A percentile compares a stretch with the other conserved stretches of the same genome.
Evolutionary conservation across 1,284 basidiomycete species (phyloP).

Genomic region (Tylopilus sp.): DNA sequence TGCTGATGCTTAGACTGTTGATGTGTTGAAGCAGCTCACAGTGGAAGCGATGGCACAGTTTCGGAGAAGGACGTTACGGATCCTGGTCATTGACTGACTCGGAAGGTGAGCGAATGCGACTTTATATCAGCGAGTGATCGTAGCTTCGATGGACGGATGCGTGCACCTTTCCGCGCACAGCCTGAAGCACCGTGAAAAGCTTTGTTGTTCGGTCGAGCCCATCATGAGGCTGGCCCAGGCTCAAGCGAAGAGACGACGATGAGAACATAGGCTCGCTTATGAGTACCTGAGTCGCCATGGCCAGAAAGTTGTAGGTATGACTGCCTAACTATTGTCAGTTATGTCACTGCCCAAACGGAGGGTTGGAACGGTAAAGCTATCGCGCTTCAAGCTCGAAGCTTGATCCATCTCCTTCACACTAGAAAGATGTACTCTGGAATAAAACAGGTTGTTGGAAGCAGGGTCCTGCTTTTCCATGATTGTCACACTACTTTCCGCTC

Average conservation of each 20-base stretch:
- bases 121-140: constrained; percentile 7
- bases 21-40: not conserved
- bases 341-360: no score
- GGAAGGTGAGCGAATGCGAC: not conserved
- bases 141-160: constrained; percentile 4
- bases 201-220: constrained; percentile 63
- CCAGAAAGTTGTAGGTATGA: not conserved
- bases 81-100: not conserved
- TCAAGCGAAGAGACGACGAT: not conserved
- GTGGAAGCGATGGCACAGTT: constrained; percentile 4
- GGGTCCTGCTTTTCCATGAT: no score
- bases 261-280: not conserved
- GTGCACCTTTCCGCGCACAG: constrained; percentile 83
- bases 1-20: constrained; percentile 77
- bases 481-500: no score
- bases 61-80: not conserved
- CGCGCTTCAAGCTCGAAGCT: no score
- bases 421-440: no score
- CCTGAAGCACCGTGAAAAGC: constrained; percentile 82
- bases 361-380: no score
- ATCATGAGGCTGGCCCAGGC: constrained; percentile 31
- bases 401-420: no score
- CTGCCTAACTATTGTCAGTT: no score
- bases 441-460: no score
- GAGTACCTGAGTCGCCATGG: not conserved